Evolutionary conservation across 2,329 filamentous ascomycete species (phyloP), one percentile per base, ranked within the genome.

Genomic region (Xylariaceae sp.): DNA sequence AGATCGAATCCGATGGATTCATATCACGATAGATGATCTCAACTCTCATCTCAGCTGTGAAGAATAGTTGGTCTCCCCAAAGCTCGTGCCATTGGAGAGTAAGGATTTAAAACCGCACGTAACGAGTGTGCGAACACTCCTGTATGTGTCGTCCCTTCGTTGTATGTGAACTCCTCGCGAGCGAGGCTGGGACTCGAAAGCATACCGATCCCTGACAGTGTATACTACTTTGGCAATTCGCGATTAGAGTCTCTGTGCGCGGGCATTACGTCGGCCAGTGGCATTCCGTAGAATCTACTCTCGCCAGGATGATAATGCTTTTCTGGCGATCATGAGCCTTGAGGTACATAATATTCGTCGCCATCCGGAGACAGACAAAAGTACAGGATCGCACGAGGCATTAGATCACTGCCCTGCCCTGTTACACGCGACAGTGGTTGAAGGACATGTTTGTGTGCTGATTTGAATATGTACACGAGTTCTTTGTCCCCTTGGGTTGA

Each of bases 1-100:
- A 64, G 62, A 64, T 64, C 54, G 47, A 56, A 43, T 12, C 49
- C 54, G 51, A 56, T 62, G 60, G 47, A 59, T 59, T 62, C 53
- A 53, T 51, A 59, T 27, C 22, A 27, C 4, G 7, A 57, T 49
- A 54, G 57, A 52, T 56, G 53, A 54, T 57, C 58, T 59, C 60
- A 51, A 53, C 56, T 51, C 56, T 47, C 49, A 51, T 52, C 42
- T 53, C 50, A 54, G 45, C 49, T 39, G 40, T 42, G 19, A 47
- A 46, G 30, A 38, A 15, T 14, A 17, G 33, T 14, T 12, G 45
- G 41, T 52, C 50, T 43, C 51, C 44, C 51, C 49, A 48, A 51
- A 47, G 19, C 27, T 40, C 18, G n/a, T 31, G 7, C 33, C 19
- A 48, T 49, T 51, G 45, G 44, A 12, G 38, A 33, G 6, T 38